Base-by-base conservation (phyloP, 208 protist species). In the Leishmania major region DNA sequence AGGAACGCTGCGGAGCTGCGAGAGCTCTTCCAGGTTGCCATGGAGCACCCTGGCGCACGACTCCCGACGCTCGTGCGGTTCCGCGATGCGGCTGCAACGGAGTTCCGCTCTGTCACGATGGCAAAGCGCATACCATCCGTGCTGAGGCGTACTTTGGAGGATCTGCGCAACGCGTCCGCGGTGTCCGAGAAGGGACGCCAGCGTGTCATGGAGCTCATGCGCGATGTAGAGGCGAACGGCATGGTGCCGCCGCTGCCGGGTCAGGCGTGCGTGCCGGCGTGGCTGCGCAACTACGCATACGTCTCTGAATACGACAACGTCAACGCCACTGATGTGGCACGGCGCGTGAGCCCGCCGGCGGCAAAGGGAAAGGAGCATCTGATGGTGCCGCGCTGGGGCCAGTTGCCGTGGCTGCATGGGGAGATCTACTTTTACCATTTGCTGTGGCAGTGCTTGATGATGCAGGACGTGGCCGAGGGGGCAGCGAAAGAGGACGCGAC, bases 361-460 rank as follows among this genome's bases (percentile, higher is more conserved):
- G 75, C 64, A 22, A 62, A 80, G 28, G 66, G 55, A 0, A 53
- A 66, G 15, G 73, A 51, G 66, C 31, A 80, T 22, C 17, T 75
- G 67, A 78, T 89, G 8, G 86, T 85, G 22, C 91, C 94, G 28
- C 88, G 89, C 31, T 98, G 96, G 94, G 92, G 93, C 8, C 93
- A 98, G 80, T 40, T 96, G 19, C 96, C 96, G 57, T 98, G 94
- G 94, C 89, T 98, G 62, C 92, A 95, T 70, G 96, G 94, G 19
- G 96, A 98, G 81, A 92, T 97, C 69, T 97, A 96, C 88, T 90
- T 97, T 64, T 97, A 97, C 71, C 92, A 98, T 73, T 81, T 97
- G 0, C 51, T 96, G 28, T 94, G 89, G 87, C 93, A 97, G 90
- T 95, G 92, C 79, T 19, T 94, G 66, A 87, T 96, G 87, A 72